Evolutionary conservation across 495 filamentous ascomycete species (phyloP).

Genomic region (Articulospora tetracladia): DNA sequence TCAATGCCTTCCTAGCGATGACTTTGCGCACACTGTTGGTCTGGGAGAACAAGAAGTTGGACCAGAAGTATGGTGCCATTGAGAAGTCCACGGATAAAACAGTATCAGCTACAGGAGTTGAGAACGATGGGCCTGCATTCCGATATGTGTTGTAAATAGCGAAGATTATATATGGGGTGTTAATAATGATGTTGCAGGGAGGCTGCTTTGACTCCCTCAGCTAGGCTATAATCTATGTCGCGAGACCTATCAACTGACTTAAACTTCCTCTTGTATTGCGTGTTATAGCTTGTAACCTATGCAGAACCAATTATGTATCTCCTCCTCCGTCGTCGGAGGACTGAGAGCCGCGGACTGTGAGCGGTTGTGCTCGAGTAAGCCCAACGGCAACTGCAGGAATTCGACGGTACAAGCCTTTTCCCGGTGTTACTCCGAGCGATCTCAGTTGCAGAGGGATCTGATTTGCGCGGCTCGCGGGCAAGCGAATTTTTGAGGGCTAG

Average conservation of each 20-base stretch:
- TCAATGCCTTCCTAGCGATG: conserved; percentile 57
- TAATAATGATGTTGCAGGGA: too few species aligned
- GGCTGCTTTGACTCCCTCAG: too few species aligned
- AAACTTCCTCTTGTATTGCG: too few species aligned
- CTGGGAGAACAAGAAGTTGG: conserved; percentile 54
- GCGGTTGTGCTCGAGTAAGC: neutral
- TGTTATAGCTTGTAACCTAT: too few species aligned
- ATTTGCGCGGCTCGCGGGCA: neutral
- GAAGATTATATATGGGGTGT: too few species aligned
- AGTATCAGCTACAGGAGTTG: conserved; percentile 21
- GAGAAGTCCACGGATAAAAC: conserved; percentile 26
- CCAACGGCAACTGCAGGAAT: neutral
- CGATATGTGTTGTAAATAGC: conserved; percentile 32
- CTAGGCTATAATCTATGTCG: too few species aligned
- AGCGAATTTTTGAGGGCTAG: neutral
- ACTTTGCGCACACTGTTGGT: conserved; percentile 50
- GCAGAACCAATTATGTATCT: too few species aligned
- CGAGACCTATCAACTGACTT: too few species aligned
- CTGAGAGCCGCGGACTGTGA: neutral
- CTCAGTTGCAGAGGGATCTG: too few species aligned
- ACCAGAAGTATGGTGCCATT: conserved; percentile 24
- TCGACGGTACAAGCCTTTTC: neutral
- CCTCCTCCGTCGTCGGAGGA: too few species aligned
- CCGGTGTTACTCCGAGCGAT: too few species aligned
- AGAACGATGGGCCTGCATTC: conserved; percentile 37